Evolutionary conservation across 148 eudicot species (phyloP).

Genomic region (Euryodendron excelsum): DNA sequence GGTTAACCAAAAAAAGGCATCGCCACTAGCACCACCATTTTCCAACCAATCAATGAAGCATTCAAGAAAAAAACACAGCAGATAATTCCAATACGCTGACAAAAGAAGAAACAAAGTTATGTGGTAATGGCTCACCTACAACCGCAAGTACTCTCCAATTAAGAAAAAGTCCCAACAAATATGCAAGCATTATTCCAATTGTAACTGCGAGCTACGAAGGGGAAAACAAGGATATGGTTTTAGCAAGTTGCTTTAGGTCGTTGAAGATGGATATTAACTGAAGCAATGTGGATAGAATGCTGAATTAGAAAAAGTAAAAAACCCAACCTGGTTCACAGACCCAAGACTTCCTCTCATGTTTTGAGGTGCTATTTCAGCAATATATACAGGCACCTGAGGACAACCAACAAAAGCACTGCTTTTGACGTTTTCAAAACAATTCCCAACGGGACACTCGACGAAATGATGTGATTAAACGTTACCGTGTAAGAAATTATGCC

Average conservation of each 20-base stretch:
- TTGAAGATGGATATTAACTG: neutral
- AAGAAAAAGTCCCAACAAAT: slow-evolving; percentile 70
- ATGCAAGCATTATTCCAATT: slow-evolving; percentile 76
- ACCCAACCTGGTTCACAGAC: slow-evolving; percentile 79
- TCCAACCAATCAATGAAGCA: neutral
- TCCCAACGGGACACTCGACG: neutral
- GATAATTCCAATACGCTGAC: neutral
- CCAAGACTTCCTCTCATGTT: slow-evolving; percentile 87
- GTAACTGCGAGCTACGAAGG: slow-evolving; percentile 71
- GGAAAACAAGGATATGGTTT: neutral
- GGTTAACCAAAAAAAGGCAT: slow-evolving; percentile 2
- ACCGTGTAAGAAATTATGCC: slow-evolving; percentile 94
- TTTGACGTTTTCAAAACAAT: neutral
- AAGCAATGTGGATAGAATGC: neutral
- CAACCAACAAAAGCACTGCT: neutral
- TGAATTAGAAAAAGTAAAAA: neutral
- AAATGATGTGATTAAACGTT: slow-evolving; percentile 1
- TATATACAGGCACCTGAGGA: slow-evolving; percentile 82
- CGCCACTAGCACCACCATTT: neutral
- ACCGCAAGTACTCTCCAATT: slow-evolving; percentile 82
- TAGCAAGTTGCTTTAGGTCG: neutral
- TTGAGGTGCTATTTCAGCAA: slow-evolving; percentile 92
- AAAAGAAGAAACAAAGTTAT: neutral
- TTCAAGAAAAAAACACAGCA: neutral
- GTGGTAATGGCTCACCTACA: slow-evolving; percentile 46